phyloP scores from a whole-genome alignment of 495 filamentous ascomycete species.

The Chaetomium fimeti region DNA sequence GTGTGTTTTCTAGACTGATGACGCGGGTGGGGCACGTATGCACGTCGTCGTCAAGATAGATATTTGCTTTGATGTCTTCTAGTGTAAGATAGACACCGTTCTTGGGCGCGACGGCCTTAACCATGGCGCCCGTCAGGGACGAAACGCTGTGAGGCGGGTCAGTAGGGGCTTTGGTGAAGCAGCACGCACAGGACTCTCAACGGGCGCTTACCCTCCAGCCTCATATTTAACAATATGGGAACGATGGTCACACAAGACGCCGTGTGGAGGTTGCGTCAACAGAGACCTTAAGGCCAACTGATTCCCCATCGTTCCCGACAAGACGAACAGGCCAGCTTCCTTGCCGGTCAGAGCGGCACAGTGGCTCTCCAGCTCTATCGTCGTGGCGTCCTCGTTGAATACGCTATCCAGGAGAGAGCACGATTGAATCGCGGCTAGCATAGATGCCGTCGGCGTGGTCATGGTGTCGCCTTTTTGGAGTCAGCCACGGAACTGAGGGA shows the following conservation, averaged over 20 bases:
- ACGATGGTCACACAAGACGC: conserved; percentile 65
- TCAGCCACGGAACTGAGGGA: not conserved
- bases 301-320: conserved; percentile 92
- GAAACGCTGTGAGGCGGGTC: conserved; percentile 44
- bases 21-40: conserved; percentile 71
- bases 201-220: conserved; percentile 59
- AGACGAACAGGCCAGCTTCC: conserved; percentile 70
- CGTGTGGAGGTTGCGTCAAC: conserved; percentile 67
- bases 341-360: conserved; percentile 70
- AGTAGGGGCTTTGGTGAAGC: conserved; percentile 13
- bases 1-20: conserved; percentile 84
- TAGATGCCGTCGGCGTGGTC: conserved; percentile 79
- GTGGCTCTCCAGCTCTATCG: conserved; percentile 66
- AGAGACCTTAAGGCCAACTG: conserved; percentile 68
- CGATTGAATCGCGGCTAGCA: conserved; percentile 65
- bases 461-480: conserved; percentile 65
- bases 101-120: conserved; percentile 56
- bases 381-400: conserved; percentile 77
- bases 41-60: conserved; percentile 47
- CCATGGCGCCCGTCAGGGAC: conserved; percentile 57
- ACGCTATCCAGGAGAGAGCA: conserved; percentile 76
- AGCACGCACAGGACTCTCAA: not conserved
- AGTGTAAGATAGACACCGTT: conserved; percentile 75
- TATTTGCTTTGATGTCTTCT: conserved; percentile 63
- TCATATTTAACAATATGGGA: conserved; percentile 68